Evolutionary conservation across 2,329 filamentous ascomycete species (phyloP), one percentile per base, ranked within the genome.

Genomic region (Reticulascus tulasneorum): DNA sequence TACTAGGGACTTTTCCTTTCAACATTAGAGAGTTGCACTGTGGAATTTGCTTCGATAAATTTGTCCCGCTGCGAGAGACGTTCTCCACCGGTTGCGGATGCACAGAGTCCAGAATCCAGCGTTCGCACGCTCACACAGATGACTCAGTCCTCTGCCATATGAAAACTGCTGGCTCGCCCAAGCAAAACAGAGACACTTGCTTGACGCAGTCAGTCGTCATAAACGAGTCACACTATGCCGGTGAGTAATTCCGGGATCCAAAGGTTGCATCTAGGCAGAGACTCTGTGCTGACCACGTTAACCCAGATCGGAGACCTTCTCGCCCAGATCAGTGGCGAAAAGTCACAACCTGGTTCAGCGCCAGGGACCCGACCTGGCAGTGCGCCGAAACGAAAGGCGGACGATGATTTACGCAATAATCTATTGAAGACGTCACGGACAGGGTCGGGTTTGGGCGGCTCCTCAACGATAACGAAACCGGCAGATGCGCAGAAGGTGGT

Each of bases 241-340:
- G 62, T 65, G 42, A 45, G 60, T 59, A 33, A 44, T 29, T 30
- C 25, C 12, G 15, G 9, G 28, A 19, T 17, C 8, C 6, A 8
- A 20, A 17, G 9, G 26, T 18, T 29, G 13, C 9, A 12, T 16
- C 12, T 20, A 6, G 9, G 28, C 5, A 20, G 28, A n/a, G 28
- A 20, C 12, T 17, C 28, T 17, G 12, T 29, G 28, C 20, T 33
- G n/a, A n/a, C n/a, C n/a, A n/a, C 15, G 33, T 34, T 9, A 12
- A 12, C 9, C 26, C 33, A 47, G 48, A 77, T 79, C 48, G 60
- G 68, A 42, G 73, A 78, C 45, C 62, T 79, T n/a, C 66, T 79
- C 22, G 78, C 76, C 47, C 73, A 77, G 53, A 82, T 83, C 47
- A 75, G 66, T 46, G 78, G 77, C 51, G 68, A 69, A 44, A 66